phyloP scores from a whole-genome alignment of 23 red algal genomes.

The Agarophyton chilense region DNA sequence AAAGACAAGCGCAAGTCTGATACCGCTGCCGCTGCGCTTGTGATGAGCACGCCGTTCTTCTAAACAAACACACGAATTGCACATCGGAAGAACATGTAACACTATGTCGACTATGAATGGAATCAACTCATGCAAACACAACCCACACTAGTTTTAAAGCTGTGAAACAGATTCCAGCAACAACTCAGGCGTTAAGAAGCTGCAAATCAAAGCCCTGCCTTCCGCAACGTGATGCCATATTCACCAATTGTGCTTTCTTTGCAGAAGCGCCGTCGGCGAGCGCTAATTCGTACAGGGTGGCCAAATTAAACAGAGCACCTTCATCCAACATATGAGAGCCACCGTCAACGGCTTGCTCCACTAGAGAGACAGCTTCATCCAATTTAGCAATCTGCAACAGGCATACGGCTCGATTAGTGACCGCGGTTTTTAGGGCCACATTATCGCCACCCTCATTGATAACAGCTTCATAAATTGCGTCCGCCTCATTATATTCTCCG shows the following conservation, averaged over 20 bases:
- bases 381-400: conserved; percentile 52
- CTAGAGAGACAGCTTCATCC: conserved; percentile 40
- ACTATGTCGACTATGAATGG: not conserved
- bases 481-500: conserved; percentile 28
- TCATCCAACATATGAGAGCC: conserved; percentile 61
- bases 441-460: not conserved
- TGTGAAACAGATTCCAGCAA: not conserved
- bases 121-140: not conserved
- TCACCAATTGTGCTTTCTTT: conserved; percentile 21
- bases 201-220: conserved; percentile 31
- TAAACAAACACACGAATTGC: not conserved
- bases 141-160: not conserved
- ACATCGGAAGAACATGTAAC: not conserved
- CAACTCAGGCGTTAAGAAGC: not conserved
- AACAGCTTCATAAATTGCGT: not conserved
- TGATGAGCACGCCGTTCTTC: conserved; percentile 27
- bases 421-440: not conserved
- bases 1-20: conserved; percentile 36
- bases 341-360: conserved; percentile 33
- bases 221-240: not conserved
- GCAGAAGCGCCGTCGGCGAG: conserved; percentile 16
- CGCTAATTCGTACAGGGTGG: conserved; percentile 72
- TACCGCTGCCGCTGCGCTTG: conserved; percentile 16
- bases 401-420: conserved; percentile 63
- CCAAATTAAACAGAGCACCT: conserved; percentile 73